Conservation (phyloP, 257 asterid genomes). For the Lycium barbarum region DNA sequence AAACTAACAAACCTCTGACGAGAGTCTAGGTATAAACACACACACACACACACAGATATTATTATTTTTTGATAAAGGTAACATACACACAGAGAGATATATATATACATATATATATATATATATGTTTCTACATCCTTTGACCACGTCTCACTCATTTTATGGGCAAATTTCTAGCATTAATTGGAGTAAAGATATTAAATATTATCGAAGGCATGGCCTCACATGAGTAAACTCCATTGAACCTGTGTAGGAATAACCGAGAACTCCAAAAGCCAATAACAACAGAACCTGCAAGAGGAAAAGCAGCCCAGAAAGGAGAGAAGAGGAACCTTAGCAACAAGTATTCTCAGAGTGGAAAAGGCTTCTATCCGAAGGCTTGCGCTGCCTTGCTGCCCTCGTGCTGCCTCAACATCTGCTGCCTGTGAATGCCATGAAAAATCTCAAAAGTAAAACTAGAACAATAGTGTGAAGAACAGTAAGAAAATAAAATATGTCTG, state of each 20-base stretch:
- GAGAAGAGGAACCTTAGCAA: slow-evolving; percentile 71
- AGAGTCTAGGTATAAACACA: background rate
- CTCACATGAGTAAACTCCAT: slow-evolving; percentile 14
- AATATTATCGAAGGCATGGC: slow-evolving; percentile 1
- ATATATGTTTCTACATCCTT: background rate
- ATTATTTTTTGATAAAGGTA: no score
- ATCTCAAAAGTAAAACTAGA: slow-evolving; percentile 18
- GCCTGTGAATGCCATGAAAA: slow-evolving; percentile 57
- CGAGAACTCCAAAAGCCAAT: background rate
- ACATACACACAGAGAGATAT: no score
- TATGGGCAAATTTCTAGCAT: slow-evolving; percentile 6
- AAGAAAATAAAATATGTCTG: background rate
- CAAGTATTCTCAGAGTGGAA: slow-evolving; percentile 74
- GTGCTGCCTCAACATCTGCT: slow-evolving; percentile 85
- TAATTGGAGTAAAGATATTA: slow-evolving; percentile 10
- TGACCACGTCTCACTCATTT: background rate
- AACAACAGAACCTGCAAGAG: background rate
- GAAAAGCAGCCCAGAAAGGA: slow-evolving; percentile 27
- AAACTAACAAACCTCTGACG: background rate
- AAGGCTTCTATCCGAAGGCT: slow-evolving; percentile 85
- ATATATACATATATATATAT: no score
- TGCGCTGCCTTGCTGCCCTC: slow-evolving; percentile 93
- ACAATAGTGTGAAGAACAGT: background rate
- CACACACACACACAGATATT: no score
- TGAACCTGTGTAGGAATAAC: background rate